Base-by-base conservation (phyloP, 106 monocot species). In the Iris macrosiphon region DNA sequence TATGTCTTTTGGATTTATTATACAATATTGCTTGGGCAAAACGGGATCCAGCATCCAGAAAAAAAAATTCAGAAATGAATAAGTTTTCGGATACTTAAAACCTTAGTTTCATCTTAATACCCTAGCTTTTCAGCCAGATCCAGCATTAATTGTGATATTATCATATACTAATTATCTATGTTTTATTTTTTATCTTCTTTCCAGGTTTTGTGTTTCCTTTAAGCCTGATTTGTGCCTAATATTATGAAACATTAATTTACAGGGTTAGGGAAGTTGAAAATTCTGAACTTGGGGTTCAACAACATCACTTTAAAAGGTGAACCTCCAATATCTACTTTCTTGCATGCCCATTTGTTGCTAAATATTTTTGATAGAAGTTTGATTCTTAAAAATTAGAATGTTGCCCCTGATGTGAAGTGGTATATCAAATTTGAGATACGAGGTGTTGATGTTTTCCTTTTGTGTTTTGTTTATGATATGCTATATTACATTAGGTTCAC, bases 201-300 rank as follows among this genome's bases (percentile, higher is more conserved):
- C 22, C 31, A 20, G 22, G 41, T 60, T 43, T 12, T 39, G 6
- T 46, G 21, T 6, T 31, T 40, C 14, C 10, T 2, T 60, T 14
- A 33, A 32, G 2, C 33, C 33, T 8, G 31, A 20, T 48, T 65
- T 15, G 0, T 29, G 45, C 9, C 29, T 38, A 1, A 57, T 21
- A 68, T 28, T n/a, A n/a, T n/a, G n/a, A n/a, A n/a, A n/a, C n/a
- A n/a, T 33, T 15, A 14, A 30, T 55, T 52, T 59, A 45, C 73
- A 99, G 98, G 64, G n/a, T 70, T 90, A 43, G 45, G 68, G 28
- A 92, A 91, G 45, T 74, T 99, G 70, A 92, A 74, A 65, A 62
- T 70, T 3, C 67, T 99, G 54, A 87, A 91, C 70, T 76, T 99
- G 73, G 98, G 87, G 4, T 99, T 91, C 69, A 99, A 80, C 69